phyloP scores from a whole-genome alignment of 306 rosid species.

The Bauhinia variegata region DNA sequence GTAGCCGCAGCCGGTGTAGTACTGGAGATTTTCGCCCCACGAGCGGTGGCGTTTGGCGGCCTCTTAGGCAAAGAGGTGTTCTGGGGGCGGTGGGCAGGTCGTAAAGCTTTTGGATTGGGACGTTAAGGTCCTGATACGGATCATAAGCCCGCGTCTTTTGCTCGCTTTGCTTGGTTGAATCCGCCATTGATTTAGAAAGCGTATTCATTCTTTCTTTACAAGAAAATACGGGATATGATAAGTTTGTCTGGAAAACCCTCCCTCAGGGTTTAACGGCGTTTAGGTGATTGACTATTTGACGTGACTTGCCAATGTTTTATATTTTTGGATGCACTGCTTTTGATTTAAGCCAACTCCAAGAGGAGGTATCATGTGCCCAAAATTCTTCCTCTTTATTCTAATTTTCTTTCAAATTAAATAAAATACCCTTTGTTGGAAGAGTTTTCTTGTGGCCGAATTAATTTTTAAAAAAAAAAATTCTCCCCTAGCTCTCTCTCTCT shows the following conservation, averaged over 20 bases:
- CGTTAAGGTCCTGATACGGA: conserved; percentile 67
- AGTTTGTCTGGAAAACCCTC: neutral
- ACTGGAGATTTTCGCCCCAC: conserved; percentile 70
- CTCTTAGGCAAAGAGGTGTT: conserved; percentile 64
- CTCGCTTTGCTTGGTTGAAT: conserved; percentile 39
- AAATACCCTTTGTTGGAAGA: accelerated
- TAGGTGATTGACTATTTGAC: neutral
- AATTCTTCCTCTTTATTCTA: too few species aligned
- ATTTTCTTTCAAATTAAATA: neutral
- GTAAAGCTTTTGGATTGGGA: conserved; percentile 64
- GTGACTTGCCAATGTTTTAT: too few species aligned
- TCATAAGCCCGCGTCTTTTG: conserved; percentile 51
- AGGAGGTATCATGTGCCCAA: neutral
- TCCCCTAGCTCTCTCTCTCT: too few species aligned
- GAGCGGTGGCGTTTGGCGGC: conserved; percentile 63
- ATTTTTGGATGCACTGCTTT: too few species aligned
- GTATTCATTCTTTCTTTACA: neutral
- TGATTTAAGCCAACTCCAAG: neutral
- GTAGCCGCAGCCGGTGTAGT: conserved; percentile 69
- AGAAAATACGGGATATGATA: neutral
- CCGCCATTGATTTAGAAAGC: conserved; percentile 47
- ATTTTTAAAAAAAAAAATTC: too few species aligned
- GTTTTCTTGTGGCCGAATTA: too few species aligned
- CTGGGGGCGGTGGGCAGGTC: conserved; percentile 69
- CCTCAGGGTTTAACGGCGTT: conserved; percentile 37